phyloP scores from a whole-genome alignment of 768 basidiomycete genomes.

The Suillus ampliporus region DNA sequence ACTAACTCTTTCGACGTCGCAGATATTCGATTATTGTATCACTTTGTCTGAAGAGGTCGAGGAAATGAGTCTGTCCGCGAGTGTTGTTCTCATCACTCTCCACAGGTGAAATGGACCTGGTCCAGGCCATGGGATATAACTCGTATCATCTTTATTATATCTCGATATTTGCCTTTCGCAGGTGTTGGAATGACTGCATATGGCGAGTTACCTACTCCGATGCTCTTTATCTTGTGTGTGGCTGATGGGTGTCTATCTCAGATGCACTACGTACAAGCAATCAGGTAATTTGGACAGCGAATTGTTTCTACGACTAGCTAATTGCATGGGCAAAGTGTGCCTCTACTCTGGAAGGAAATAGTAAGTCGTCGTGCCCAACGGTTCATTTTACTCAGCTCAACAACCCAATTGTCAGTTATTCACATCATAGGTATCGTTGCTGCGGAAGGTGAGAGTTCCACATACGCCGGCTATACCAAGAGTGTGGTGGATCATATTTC shows the following conservation, averaged over 20 bases:
- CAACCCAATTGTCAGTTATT: slow-evolving; percentile 1
- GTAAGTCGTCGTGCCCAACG: slow-evolving; percentile 10
- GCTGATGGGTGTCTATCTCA: background rate
- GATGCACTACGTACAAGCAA: slow-evolving; percentile 5
- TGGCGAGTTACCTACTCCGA: slow-evolving; percentile 13
- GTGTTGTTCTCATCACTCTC: background rate
- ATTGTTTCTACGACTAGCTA: slow-evolving; percentile 1
- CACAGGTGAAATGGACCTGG: slow-evolving; percentile 26
- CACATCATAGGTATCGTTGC: slow-evolving; percentile 15
- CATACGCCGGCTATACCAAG: background rate
- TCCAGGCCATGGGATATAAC: slow-evolving; percentile 20
- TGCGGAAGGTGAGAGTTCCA: slow-evolving; percentile 5
- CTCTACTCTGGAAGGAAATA: slow-evolving; percentile 7
- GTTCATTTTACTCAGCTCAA: background rate
- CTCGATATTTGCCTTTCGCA: slow-evolving; percentile 27
- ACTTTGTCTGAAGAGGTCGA: slow-evolving; percentile 15
- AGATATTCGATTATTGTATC: slow-evolving; percentile 16
- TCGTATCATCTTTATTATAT: slow-evolving; percentile 20
- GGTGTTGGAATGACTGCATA: slow-evolving; percentile 19
- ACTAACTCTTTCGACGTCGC: background rate
- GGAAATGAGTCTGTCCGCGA: background rate
- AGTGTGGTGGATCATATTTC: background rate
- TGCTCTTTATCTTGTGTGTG: background rate
- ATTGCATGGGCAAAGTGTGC: slow-evolving; percentile 4
- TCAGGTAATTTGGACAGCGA: background rate